phyloP scores from a whole-genome alignment of 352 stramenopile species.

The Peronospora farinosa region DNA sequence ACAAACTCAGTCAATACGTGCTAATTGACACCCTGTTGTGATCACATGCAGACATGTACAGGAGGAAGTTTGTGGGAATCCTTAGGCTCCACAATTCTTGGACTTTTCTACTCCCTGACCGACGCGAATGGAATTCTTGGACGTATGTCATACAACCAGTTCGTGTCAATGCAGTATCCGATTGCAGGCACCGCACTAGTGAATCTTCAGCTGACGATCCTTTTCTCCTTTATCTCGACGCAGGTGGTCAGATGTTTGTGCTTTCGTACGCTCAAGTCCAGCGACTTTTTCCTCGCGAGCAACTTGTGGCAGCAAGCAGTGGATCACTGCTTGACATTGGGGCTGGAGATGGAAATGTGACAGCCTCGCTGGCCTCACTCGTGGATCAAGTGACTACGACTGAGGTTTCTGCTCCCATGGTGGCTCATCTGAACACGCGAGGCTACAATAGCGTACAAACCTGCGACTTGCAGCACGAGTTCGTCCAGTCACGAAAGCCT shows the following conservation, averaged over 20 bases:
- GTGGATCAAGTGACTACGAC: slow-evolving; percentile 63
- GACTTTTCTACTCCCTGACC: slow-evolving; percentile 78
- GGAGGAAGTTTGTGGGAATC: slow-evolving; percentile 61
- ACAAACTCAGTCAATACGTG: not conserved
- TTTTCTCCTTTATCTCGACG: slow-evolving; percentile 2
- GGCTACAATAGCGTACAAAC: slow-evolving; percentile 78
- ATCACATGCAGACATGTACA: slow-evolving; percentile 53
- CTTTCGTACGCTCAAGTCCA: slow-evolving; percentile 67
- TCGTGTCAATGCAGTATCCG: not conserved
- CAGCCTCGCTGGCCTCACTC: slow-evolving; percentile 65
- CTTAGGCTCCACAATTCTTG: slow-evolving; percentile 55
- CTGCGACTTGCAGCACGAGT: slow-evolving; percentile 56
- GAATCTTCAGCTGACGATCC: not conserved
- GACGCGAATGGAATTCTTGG: slow-evolving; percentile 79
- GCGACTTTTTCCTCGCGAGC: slow-evolving; percentile 46
- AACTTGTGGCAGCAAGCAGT: slow-evolving; percentile 23
- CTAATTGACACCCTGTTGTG: no score
- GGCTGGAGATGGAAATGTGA: slow-evolving; percentile 81
- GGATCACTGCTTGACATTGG: slow-evolving; percentile 73
- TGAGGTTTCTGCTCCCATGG: slow-evolving; percentile 76
- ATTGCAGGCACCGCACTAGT: slow-evolving; percentile 8
- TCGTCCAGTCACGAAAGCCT: slow-evolving; percentile 56
- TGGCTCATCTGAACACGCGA: slow-evolving; percentile 60
- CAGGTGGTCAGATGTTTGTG: slow-evolving; percentile 86
- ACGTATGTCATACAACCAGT: slow-evolving; percentile 36